Conservation (phyloP, 2,329 filamentous ascomycete genomes). For the Sporothrix brunneoviolacea region DNA sequence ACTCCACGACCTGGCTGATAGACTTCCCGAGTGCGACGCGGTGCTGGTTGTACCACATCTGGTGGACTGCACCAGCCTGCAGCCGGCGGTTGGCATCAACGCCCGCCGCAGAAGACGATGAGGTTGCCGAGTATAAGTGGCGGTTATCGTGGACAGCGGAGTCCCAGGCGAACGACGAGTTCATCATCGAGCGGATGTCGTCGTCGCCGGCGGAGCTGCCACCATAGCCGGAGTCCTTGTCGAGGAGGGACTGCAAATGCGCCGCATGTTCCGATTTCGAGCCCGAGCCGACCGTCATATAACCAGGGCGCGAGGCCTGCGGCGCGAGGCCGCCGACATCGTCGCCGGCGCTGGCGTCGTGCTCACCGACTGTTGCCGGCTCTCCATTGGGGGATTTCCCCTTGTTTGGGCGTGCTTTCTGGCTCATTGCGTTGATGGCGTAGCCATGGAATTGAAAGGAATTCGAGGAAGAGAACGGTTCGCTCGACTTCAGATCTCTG, state of each 20-base stretch:
- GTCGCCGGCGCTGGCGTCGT: conserved; percentile 22
- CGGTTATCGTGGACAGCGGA: conserved; percentile 40
- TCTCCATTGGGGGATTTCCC: conserved; percentile 8
- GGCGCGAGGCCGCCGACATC: conserved; percentile 20
- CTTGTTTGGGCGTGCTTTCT: conserved; percentile 12
- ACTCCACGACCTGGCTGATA: conserved; percentile 79
- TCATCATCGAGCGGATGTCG: conserved; percentile 14
- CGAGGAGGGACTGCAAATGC: conserved; percentile 72
- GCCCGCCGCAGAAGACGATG: conserved; percentile 20
- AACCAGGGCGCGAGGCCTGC: conserved; percentile 33
- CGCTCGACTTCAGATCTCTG: not conserved
- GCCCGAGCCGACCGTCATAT: conserved; percentile 83
- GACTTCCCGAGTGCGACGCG: conserved; percentile 78
- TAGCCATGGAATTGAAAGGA: conserved; percentile 6
- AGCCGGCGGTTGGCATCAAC: conserved; percentile 58
- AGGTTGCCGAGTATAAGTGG: conserved; percentile 35
- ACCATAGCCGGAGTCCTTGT: conserved; percentile 87
- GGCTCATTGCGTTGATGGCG: conserved; percentile 7
- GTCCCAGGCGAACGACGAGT: conserved; percentile 35
- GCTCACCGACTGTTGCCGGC: conserved; percentile 9
- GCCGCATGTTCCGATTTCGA: conserved; percentile 75
- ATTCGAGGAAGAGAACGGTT: not conserved
- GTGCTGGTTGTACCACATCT: conserved; percentile 93
- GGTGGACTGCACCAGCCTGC: conserved; percentile 78
- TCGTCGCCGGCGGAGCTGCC: conserved; percentile 65